Conservation (phyloP, 257 asterid genomes). For the Anisodus acutangulus region DNA sequence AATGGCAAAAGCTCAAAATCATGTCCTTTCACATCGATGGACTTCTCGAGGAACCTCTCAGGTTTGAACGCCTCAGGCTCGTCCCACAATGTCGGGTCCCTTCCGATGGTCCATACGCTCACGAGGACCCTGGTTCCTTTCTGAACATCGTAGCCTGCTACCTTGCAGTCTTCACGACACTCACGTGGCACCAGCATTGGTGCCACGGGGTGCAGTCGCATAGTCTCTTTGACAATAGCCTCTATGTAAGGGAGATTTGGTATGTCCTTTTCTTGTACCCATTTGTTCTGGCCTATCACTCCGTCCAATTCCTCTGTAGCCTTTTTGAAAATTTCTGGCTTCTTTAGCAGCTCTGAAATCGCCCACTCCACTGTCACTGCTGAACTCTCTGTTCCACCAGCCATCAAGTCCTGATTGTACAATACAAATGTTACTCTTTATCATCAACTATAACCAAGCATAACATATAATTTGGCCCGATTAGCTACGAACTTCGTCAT, state of each 20-base stretch:
- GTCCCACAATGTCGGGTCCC: constrained; percentile 52
- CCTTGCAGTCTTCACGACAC: constrained; percentile 66
- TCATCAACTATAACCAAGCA: no score
- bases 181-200: constrained; percentile 71
- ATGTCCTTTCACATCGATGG: constrained; percentile 42
- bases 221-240: constrained; percentile 48
- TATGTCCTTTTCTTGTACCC: constrained; percentile 54
- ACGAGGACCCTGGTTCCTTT: constrained; percentile 43
- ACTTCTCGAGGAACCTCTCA: constrained; percentile 45
- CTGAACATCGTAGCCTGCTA: constrained; percentile 46
- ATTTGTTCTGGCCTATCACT: constrained; percentile 54
- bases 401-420: constrained; percentile 56
- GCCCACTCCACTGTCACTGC: constrained; percentile 92
- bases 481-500: no score
- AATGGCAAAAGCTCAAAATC: constrained; percentile 47
- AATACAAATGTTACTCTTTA: not conserved
- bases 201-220: constrained; percentile 49
- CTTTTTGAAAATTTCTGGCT: constrained; percentile 56
- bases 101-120: constrained; percentile 43
- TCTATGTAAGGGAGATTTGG: constrained; percentile 41
- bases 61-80: constrained; percentile 45
- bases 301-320: constrained; percentile 75
- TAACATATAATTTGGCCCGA: no score
- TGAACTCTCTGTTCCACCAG: constrained; percentile 88
- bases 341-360: constrained; percentile 67